A percentile compares a stretch with the other conserved stretches of the same genome.
Conservation (phyloP, 371 early-diverging fungal genomes). For the Dipsacomyces acuminosporus region DNA sequence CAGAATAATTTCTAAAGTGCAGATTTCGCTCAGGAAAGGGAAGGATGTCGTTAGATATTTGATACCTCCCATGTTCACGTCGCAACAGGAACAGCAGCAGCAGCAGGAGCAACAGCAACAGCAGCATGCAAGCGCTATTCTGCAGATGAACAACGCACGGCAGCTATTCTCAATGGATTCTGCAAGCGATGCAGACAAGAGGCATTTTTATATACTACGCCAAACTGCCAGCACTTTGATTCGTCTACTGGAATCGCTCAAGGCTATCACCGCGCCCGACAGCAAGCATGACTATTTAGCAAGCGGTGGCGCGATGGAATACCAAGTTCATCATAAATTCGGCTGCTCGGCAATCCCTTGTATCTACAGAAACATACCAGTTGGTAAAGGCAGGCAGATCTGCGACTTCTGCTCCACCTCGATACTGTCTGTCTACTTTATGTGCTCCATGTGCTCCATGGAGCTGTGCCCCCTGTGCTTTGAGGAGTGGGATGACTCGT, state of each 20-base stretch:
- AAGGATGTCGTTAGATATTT: slow-evolving; percentile 3
- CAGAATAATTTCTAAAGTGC: slow-evolving; percentile 4
- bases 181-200: no score
- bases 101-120: background rate
- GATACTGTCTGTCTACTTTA: slow-evolving; percentile 50
- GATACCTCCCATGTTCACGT: slow-evolving; percentile 6
- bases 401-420: slow-evolving; percentile 54
- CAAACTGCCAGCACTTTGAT: no score
- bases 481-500: slow-evolving; percentile 12
- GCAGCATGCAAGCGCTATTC: background rate
- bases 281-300: no score
- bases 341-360: slow-evolving; percentile 26
- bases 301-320: slow-evolving; percentile 1
- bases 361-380: slow-evolving; percentile 2
- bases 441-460: slow-evolving; percentile 53
- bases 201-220: no score
- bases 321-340: slow-evolving; percentile 6
- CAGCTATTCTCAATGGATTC: no score
- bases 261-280: no score
- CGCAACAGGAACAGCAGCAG: background rate
- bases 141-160: background rate
- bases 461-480: slow-evolving; percentile 59
- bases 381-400: slow-evolving; percentile 40
- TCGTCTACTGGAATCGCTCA: no score
- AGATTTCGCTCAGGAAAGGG: background rate